A percentile compares a stretch with the other conserved stretches of the same genome.
Evolutionary conservation across 148 eudicot species (phyloP).

Genomic region (Diospyros lotus): DNA sequence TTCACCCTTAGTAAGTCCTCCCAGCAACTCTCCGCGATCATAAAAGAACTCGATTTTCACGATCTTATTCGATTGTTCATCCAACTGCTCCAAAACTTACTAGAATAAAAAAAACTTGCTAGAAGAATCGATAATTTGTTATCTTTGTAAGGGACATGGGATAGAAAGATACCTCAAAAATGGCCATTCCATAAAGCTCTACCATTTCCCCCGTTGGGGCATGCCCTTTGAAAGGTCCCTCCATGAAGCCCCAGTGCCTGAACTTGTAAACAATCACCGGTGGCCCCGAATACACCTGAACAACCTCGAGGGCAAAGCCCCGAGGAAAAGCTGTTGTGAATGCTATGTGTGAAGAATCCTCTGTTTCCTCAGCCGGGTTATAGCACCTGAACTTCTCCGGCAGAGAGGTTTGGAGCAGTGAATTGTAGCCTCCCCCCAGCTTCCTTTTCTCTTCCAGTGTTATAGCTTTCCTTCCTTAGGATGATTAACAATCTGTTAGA

Average conservation of each 20-base stretch:
- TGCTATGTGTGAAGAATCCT: slow-evolving; percentile 25
- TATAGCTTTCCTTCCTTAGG: slow-evolving; percentile 31
- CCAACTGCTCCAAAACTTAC: slow-evolving; percentile 33
- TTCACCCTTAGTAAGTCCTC: slow-evolving; percentile 43
- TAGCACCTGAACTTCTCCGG: slow-evolving; percentile 36
- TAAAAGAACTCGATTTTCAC: slow-evolving; percentile 60
- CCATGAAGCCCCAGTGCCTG: slow-evolving; percentile 86
- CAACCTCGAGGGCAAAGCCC: slow-evolving; percentile 69
- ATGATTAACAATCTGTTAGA: background rate
- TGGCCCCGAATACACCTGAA: slow-evolving; percentile 68
- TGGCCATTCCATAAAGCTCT: slow-evolving; percentile 50
- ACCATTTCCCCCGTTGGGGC: slow-evolving; percentile 63
- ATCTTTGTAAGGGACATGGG: no score
- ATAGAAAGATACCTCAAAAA: slow-evolving; percentile 42
- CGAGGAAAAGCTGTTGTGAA: slow-evolving; percentile 58
- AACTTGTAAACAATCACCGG: slow-evolving; percentile 67
- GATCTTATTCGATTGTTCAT: slow-evolving; percentile 45
- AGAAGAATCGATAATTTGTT: no score
- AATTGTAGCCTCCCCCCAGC: slow-evolving; percentile 47
- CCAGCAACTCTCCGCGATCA: slow-evolving; percentile 72
- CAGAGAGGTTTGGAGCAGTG: slow-evolving; percentile 38
- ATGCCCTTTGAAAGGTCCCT: slow-evolving; percentile 79
- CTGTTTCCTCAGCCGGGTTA: slow-evolving; percentile 38
- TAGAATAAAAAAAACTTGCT: no score
- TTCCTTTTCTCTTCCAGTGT: slow-evolving; percentile 23